Evolutionary conservation across 2,329 filamentous ascomycete species (phyloP).

Genomic region (Penicillium sp.): DNA sequence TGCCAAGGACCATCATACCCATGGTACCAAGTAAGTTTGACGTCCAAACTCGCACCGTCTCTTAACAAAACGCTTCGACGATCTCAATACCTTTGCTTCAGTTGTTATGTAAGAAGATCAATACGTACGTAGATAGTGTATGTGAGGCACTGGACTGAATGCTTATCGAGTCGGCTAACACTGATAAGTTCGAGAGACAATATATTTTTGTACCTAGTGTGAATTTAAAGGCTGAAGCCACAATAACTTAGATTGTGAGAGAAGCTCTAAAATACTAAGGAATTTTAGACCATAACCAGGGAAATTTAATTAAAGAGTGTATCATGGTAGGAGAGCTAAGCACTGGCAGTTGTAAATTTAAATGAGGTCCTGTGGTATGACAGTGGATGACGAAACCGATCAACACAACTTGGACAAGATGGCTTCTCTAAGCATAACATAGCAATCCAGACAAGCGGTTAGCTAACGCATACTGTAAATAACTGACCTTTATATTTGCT

Average conservation of each 20-base stretch:
- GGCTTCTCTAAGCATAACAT: neutral
- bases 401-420: neutral
- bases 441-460: neutral
- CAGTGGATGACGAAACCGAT: constrained; percentile 8
- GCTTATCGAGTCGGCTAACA: too few species aligned
- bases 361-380: constrained; percentile 2
- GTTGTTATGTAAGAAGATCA: too few species aligned
- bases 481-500: neutral
- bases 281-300: neutral
- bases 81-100: neutral
- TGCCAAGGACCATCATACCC: neutral
- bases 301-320: neutral
- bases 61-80: neutral
- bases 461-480: neutral
- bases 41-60: neutral
- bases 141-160: too few species aligned
- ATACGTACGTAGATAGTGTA: too few species aligned
- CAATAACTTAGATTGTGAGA: neutral
- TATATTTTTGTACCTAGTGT: too few species aligned
- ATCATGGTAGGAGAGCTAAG: neutral
- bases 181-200: too few species aligned
- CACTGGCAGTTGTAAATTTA: neutral
- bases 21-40: neutral
- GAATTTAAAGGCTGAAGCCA: too few species aligned
- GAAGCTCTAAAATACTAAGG: neutral